Conservation (phyloP, 805 yeast genomes). For the Wickerhamiella occidentalis region DNA sequence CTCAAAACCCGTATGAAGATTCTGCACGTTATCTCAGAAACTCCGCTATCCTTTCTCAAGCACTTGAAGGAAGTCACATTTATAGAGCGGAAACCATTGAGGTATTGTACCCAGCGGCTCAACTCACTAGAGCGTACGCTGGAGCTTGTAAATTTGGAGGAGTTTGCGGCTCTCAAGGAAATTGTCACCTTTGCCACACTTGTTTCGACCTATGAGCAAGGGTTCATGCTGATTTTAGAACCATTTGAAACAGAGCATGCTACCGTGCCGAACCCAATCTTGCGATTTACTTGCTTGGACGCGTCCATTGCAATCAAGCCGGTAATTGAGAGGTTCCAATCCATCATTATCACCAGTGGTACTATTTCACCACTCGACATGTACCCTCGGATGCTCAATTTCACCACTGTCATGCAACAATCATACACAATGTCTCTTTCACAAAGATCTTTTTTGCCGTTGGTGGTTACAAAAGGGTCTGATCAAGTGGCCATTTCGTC, state of each 20-base stretch:
- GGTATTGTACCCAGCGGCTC: constrained; percentile 85
- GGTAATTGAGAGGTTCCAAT: constrained; percentile 80
- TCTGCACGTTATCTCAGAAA: constrained; percentile 92
- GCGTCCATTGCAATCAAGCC: constrained; percentile 98
- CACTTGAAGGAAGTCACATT: constrained; percentile 88
- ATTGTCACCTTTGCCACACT: constrained; percentile 94
- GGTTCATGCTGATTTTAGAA: constrained; percentile 82
- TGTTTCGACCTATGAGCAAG: constrained; percentile 87
- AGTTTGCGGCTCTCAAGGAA: constrained; percentile 83
- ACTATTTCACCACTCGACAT: constrained; percentile 96
- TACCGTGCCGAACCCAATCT: constrained; percentile 92
- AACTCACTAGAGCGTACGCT: constrained; percentile 80
- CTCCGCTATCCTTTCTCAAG: constrained; percentile 83
- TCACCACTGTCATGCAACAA: constrained; percentile 85
- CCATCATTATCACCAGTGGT: constrained; percentile 93
- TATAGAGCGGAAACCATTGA: constrained; percentile 80
- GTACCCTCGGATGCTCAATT: constrained; percentile 95
- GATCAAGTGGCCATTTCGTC: constrained; percentile 97
- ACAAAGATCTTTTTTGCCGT: constrained; percentile 81
- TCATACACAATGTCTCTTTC: constrained; percentile 94
- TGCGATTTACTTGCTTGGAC: constrained; percentile 88
- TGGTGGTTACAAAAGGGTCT: constrained; percentile 93
- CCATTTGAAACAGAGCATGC: constrained; percentile 93
- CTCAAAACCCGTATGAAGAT: constrained; percentile 96
- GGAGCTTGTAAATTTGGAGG: constrained; percentile 80